A percentile compares a stretch with the other conserved stretches of the same genome.
These are phyloP conservation scores for Chaetomiaceae sp. DNA, from an alignment of 2,329 filamentous ascomycete species.

Conservation along the genomic window DNA sequence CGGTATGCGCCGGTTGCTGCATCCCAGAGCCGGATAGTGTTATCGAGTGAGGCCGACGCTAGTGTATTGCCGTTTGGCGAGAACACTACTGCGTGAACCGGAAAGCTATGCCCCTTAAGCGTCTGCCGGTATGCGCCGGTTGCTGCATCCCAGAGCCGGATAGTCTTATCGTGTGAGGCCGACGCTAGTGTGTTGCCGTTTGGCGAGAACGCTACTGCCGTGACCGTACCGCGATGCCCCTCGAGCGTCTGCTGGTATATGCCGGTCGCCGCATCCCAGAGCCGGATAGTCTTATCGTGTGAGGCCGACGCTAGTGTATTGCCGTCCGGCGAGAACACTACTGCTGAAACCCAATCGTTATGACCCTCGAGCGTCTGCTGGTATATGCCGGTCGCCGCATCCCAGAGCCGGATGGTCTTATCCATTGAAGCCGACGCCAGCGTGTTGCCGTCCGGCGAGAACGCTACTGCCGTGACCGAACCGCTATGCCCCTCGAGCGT, in stretches of 20 bases:
- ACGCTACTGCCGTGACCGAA: slow-evolving; percentile 12
- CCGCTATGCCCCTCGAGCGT: slow-evolving; percentile 16
- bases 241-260: slow-evolving; percentile 9
- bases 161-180: not conserved
- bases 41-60: not conserved
- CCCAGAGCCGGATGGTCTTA: slow-evolving; percentile 1
- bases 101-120: not conserved
- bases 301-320: no score
- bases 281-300: no score
- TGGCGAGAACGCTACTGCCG: slow-evolving; percentile 19
- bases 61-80: slow-evolving; percentile 15
- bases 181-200: slow-evolving; percentile 6
- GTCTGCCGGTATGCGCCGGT: not conserved
- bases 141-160: no score
- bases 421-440: slow-evolving; percentile 1
- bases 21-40: not conserved
- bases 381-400: no score
- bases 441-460: slow-evolving; percentile 15
- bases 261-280: not conserved
- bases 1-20: not conserved
- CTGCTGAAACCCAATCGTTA: no score
- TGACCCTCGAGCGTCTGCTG: no score
- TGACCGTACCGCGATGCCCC: slow-evolving; percentile 10
- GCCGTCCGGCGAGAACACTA: no score
- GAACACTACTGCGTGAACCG: slow-evolving; percentile 1